Evolutionary conservation across 2,329 filamentous ascomycete genomes (phyloP).

Genomic region (Cytospora piceicola): DNA sequence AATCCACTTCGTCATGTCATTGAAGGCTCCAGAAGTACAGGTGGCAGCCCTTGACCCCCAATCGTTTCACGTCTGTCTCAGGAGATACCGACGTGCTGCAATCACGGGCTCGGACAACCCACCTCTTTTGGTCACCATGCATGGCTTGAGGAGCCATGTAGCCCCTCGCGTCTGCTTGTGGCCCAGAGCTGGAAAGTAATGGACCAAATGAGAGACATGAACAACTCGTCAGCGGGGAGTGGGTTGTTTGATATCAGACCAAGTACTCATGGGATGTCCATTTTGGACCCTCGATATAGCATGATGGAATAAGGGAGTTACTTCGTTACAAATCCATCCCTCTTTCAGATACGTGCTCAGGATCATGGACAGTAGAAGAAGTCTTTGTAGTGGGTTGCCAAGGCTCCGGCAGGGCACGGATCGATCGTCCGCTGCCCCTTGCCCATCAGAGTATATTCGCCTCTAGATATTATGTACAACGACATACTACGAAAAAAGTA

Average conservation of each 20-base stretch:
- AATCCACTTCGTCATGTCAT: constrained; percentile 7
- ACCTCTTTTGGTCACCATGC: background rate
- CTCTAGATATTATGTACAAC: constrained; percentile 28
- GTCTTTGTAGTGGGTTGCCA: constrained; percentile 14
- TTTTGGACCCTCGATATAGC: background rate
- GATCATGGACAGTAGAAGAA: background rate
- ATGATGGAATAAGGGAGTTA: background rate
- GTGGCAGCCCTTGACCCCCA: constrained; percentile 8
- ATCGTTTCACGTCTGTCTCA: constrained; percentile 31
- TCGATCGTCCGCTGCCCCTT: constrained; percentile 11
- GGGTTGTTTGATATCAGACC: background rate
- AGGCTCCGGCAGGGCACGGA: constrained; percentile 11
- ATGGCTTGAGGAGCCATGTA: background rate
- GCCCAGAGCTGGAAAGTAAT: background rate
- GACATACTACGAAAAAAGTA: constrained; percentile 7
- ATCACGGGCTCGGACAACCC: background rate
- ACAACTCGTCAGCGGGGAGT: background rate
- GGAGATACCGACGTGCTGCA: constrained; percentile 13
- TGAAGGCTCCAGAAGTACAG: constrained; percentile 5
- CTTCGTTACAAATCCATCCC: background rate
- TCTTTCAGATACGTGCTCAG: background rate
- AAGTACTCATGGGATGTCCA: background rate
- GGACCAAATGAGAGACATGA: background rate
- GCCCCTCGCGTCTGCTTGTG: background rate
- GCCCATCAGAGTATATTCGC: constrained; percentile 26